Evolutionary conservation across 1,284 basidiomycete genomes (phyloP).

Genomic region (Trametes hirsuta): DNA sequence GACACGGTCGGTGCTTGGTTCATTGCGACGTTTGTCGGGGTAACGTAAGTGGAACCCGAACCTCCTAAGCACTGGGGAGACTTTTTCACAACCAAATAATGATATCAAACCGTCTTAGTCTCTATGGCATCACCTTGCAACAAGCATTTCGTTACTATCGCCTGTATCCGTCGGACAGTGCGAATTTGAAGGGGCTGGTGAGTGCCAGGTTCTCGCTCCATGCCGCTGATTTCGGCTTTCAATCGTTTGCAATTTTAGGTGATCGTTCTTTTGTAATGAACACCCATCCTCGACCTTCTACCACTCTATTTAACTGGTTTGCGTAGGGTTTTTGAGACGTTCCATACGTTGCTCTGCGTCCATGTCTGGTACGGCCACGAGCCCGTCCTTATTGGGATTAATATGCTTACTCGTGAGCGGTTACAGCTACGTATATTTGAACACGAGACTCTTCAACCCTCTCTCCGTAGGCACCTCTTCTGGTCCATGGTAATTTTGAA

Average conservation of each 20-base stretch:
- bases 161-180: background rate
- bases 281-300: background rate
- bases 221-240: no score
- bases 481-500: background rate
- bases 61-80: background rate
- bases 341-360: background rate
- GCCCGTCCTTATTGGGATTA: no score
- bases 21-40: background rate
- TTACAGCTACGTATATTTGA: background rate
- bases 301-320: background rate
- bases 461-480: background rate
- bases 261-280: background rate
- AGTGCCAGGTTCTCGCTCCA: no score
- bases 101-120: background rate
- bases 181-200: background rate
- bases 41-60: background rate
- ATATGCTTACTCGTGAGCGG: background rate
- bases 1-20: background rate
- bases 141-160: background rate
- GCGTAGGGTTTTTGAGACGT: background rate
- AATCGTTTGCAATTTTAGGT: background rate
- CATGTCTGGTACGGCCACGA: background rate
- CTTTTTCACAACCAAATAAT: background rate
- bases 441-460: background rate
- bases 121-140: background rate